Conservation (phyloP, 441 rosid species). For the Populus tomentosa region DNA sequence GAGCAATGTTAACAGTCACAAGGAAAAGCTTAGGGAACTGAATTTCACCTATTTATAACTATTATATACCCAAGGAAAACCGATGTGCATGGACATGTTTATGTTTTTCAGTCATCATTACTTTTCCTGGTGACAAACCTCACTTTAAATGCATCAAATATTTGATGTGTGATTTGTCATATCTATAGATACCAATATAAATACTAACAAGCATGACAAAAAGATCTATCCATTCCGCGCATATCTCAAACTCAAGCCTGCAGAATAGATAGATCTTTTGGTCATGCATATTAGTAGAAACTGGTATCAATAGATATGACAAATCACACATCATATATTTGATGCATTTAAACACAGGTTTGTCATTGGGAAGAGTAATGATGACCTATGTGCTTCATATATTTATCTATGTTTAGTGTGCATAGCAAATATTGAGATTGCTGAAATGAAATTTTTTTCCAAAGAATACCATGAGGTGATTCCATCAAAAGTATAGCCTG, state of each 20-base stretch:
- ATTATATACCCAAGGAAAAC: not conserved
- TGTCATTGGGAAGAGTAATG: not conserved
- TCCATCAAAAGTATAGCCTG: constrained; percentile 34
- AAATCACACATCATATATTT: not conserved
- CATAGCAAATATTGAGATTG: constrained; percentile 4
- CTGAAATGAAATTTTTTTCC: constrained; percentile 9
- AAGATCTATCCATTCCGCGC: not conserved
- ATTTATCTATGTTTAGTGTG: not conserved
- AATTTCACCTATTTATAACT: not conserved
- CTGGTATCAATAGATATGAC: not conserved
- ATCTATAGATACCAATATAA: not conserved
- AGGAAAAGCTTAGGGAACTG: not conserved
- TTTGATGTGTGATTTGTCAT: not conserved
- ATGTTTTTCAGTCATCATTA: not conserved
- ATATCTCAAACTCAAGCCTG: not conserved
- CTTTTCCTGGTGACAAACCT: not conserved
- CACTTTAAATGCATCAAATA: not conserved
- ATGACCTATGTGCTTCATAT: not conserved
- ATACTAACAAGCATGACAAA: not conserved
- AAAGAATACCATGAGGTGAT: constrained; percentile 48
- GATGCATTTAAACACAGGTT: not conserved
- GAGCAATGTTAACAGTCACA: not conserved
- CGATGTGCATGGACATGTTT: not conserved
- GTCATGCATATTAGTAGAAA: not conserved
- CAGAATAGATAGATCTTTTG: not conserved